A percentile compares a stretch with the other conserved stretches of the same genome.
Evolutionary conservation across 441 rosid species (phyloP).

Genomic region (Geranium incanum): DNA sequence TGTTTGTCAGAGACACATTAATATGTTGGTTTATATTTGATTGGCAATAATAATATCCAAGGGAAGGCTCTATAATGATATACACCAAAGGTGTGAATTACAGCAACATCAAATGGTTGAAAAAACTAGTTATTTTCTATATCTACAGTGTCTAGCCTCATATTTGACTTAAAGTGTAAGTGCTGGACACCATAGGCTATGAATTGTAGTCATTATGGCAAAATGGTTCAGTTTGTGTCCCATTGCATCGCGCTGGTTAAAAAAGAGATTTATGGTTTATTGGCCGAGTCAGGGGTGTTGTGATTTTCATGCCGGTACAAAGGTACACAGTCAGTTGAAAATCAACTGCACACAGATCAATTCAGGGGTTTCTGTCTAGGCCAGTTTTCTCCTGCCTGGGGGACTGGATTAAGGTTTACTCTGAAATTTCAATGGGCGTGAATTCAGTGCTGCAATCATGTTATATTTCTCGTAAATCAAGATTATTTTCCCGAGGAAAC

Average conservation of each 20-base stretch:
- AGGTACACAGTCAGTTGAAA: neutral
- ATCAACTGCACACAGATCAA: neutral
- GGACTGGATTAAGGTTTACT: neutral
- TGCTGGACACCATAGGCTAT: neutral
- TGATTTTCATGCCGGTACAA: neutral
- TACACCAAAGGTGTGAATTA: neutral
- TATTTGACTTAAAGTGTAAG: neutral
- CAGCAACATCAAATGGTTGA: neutral
- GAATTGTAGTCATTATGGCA: neutral
- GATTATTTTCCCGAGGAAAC: neutral
- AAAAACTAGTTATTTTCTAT: neutral
- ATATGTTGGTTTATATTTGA: neutral
- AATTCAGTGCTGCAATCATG: neutral
- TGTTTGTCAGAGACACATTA: neutral
- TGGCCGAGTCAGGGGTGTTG: slow-evolving; percentile 2
- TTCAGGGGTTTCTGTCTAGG: neutral
- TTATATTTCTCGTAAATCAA: neutral
- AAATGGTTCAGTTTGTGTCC: neutral
- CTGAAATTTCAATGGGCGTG: neutral
- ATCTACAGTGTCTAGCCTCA: neutral
- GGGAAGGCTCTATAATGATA: neutral
- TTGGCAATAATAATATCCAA: neutral
- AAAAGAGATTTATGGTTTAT: neutral
- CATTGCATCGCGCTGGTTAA: neutral
- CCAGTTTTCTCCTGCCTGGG: neutral